Percentiles rank a stretch among this genome's conserved stretches.
Evolutionary conservation across 108 stramenopile species (phyloP).

Genomic region (Cyclotella baltica): DNA sequence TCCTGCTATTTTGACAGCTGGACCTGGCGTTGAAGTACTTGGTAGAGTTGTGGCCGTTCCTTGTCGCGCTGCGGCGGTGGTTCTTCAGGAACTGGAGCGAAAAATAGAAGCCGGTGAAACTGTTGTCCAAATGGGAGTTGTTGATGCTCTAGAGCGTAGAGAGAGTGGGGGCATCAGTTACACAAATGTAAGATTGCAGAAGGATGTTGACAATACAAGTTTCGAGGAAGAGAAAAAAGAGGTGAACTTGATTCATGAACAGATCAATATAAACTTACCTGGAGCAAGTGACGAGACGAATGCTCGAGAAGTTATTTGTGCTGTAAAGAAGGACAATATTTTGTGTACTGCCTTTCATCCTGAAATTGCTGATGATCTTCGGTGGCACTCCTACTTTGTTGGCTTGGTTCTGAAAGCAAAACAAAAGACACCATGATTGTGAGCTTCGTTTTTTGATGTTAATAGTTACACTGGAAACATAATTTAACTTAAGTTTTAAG

Average conservation of each 20-base stretch:
- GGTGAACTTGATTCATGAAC: slow-evolving; percentile 28
- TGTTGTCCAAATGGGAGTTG: slow-evolving; percentile 79
- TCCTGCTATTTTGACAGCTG: slow-evolving; percentile 92
- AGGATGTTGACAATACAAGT: slow-evolving; percentile 9
- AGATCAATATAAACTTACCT: slow-evolving; percentile 61
- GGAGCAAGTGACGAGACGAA: slow-evolving; percentile 87
- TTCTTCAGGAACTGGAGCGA: slow-evolving; percentile 79
- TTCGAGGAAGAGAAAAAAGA: slow-evolving; percentile 45
- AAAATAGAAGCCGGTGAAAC: slow-evolving; percentile 81
- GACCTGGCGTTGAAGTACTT: slow-evolving; percentile 78
- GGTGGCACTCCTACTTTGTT: slow-evolving; percentile 97
- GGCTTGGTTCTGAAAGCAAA: slow-evolving; percentile 68
- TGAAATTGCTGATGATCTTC: slow-evolving; percentile 90
- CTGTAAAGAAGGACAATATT: slow-evolving; percentile 84
- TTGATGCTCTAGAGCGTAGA: slow-evolving; percentile 77
- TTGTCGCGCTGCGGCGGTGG: slow-evolving; percentile 86
- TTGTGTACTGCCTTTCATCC: slow-evolving; percentile 98
- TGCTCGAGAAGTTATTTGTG: slow-evolving; percentile 94
- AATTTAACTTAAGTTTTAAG: no score
- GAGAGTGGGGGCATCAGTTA: slow-evolving; percentile 55
- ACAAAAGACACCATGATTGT: slow-evolving; percentile 10
- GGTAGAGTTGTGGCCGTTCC: slow-evolving; percentile 91
- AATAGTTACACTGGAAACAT: no score
- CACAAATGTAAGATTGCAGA: slow-evolving; percentile 56
- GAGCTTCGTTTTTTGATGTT: no score